Evolutionary conservation across 1,139 yeast genomes (phyloP), one percentile per base, ranked within the genome.

Genomic region (Zhuliangozyma parablackwelliae): DNA sequence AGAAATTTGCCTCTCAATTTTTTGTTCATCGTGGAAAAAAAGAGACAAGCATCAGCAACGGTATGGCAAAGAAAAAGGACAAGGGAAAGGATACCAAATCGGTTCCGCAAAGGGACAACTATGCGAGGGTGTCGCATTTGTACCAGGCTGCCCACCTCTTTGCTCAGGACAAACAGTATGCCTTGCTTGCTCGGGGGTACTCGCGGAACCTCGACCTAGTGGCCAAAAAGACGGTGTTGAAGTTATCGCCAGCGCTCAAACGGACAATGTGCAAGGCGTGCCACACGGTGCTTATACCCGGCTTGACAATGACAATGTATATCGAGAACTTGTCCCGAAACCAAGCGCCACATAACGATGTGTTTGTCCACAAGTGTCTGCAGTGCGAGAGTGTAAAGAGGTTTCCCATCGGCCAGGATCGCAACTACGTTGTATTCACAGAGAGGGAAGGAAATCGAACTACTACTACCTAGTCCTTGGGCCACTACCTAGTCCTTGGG

Each of bases 231-330:
- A 71, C 78, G 5, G 89, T 82, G 6, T 51, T 80, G 11, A 74
- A 82, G 47, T 50, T 81, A 35, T 72, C 82, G 27, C 88, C 88
- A 0, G 61, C 61, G 23, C 51, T 84, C 16, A 85, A 84, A 53
- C 61, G 90, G 43, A 63, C 69, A 1, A 49, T 78, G 21, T 84
- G 94, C 56, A 82, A 81, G 47, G 57, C 56, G 21, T 84, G 94
- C 53, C 55, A 71, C 37, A 54, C 72, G 8, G 43, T 72, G 8
- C 59, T 73, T 39, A 50, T 73, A 0, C 75, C 80, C 0, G 84
- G 84, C 0, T 36, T 63, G 2, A 65, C 71, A 6, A 52, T 74
- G 50, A 33, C 53, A 6, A 50, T 65, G 26, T 45, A 54, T 30
- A 33, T 63, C 13, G 61, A 60, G 48, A 61, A 63, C 65, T 6